These are phyloP conservation scores for Chalciporus piperatoides DNA, from an alignment of 1,284 basidiomycete species.

Conservation along the genomic window DNA sequence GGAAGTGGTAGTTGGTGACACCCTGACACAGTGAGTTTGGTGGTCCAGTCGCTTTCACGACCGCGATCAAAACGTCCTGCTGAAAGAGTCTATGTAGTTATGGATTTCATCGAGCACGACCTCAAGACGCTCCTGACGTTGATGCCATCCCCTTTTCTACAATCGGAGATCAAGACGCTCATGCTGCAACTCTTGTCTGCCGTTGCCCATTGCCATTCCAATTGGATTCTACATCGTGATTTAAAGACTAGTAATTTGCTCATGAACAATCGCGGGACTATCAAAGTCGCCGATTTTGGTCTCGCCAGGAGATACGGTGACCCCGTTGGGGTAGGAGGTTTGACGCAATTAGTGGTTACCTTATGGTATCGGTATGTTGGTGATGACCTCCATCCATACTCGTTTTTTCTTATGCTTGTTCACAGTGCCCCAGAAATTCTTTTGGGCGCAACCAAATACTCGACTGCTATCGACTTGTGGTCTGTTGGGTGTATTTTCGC, in stretches of 20 bases:
- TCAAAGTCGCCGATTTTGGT: constrained; percentile 99
- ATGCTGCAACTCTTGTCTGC: constrained; percentile 94
- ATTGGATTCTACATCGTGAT: constrained; percentile 98
- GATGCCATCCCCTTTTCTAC: constrained; percentile 93
- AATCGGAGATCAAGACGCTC: constrained; percentile 97
- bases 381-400: constrained; percentile 8
- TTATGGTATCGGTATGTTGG: constrained; percentile 91
- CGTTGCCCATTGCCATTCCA: constrained; percentile 86
- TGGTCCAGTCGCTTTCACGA: constrained; percentile 1
- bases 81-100: constrained; percentile 92
- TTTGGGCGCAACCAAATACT: constrained; percentile 88
- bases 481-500: constrained; percentile 99
- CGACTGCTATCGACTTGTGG: constrained; percentile 98
- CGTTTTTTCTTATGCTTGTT: constrained; percentile 10
- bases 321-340: constrained; percentile 85
- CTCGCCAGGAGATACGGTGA: constrained; percentile 94
- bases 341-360: constrained; percentile 97
- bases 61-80: constrained; percentile 20
- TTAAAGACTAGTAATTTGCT: constrained; percentile 96
- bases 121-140: constrained; percentile 91
- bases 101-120: constrained; percentile 99
- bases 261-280: constrained; percentile 98
- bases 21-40: constrained; percentile 87
- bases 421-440: constrained; percentile 92
- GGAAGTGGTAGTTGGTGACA: constrained; percentile 99